Percentiles rank a stretch among this genome's conserved stretches.
Conservation (phyloP, 2,329 filamentous ascomycete genomes). For the Tolypocladium sp. region DNA sequence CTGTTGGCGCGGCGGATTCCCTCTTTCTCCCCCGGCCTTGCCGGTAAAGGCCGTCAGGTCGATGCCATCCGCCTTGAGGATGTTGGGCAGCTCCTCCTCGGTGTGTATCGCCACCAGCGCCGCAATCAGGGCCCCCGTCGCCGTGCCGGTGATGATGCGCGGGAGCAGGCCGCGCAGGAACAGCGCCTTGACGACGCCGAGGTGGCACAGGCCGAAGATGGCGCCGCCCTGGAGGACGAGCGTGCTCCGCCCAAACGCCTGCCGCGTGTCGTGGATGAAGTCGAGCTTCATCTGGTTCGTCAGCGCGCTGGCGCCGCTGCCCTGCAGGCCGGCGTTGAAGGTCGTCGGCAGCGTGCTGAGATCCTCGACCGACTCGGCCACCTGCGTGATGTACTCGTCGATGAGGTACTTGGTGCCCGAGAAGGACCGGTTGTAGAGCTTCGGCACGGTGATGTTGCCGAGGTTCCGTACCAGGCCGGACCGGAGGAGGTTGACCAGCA, state of each 20-base stretch:
- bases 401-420: constrained; percentile 85
- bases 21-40: constrained; percentile 18
- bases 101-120: constrained; percentile 82
- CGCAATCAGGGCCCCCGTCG: constrained; percentile 81
- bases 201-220: constrained; percentile 83
- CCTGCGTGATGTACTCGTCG: constrained; percentile 80
- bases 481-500: constrained; percentile 69
- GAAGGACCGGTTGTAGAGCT: constrained; percentile 76
- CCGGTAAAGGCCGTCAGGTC: constrained; percentile 70
- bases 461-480: constrained; percentile 75
- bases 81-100: constrained; percentile 69
- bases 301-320: constrained; percentile 31
- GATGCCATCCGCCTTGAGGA: constrained; percentile 72
- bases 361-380: constrained; percentile 72
- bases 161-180: constrained; percentile 74
- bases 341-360: constrained; percentile 59
- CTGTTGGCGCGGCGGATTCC: constrained; percentile 22
- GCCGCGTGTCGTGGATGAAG: constrained; percentile 76
- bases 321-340: constrained; percentile 23
- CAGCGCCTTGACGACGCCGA: constrained; percentile 83
- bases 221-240: constrained; percentile 83
- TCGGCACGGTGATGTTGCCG: constrained; percentile 79
- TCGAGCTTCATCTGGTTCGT: constrained; percentile 75
- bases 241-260: constrained; percentile 79
- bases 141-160: constrained; percentile 84